Percentiles rank a stretch among this genome's conserved stretches.
phyloP scores from a whole-genome alignment of 2,329 filamentous ascomycete species.

The Neofusicoccum sp. region DNA sequence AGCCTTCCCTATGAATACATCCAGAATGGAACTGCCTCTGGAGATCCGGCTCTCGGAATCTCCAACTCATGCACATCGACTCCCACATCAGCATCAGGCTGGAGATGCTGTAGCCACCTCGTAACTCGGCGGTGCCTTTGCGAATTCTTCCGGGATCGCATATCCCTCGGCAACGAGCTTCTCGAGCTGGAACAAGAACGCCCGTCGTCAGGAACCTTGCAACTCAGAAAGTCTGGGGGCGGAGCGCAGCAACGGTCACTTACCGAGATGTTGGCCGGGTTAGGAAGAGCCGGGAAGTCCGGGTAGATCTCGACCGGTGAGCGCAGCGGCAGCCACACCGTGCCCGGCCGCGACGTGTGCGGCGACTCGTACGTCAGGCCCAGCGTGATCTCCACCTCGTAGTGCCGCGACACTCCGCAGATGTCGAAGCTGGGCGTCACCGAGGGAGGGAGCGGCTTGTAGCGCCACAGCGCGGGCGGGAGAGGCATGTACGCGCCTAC shows the following conservation, averaged over 20 bases:
- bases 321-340: constrained; percentile 2
- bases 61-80: not conserved
- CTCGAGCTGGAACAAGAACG: not conserved
- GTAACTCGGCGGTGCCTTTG: not conserved
- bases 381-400: constrained; percentile 6
- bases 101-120: not conserved
- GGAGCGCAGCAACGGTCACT: not conserved
- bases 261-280: not conserved
- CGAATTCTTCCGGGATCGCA: not conserved
- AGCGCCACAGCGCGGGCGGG: not conserved
- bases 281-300: not conserved
- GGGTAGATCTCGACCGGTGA: not conserved
- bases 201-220: not conserved
- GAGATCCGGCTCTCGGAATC: not conserved
- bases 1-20: not conserved
- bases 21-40: not conserved
- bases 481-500: not conserved
- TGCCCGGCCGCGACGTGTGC: not conserved
- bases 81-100: too few relatives aligned
- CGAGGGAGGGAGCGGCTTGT: not conserved
- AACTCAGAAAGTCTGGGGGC: not conserved
- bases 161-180: not conserved
- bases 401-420: not conserved
- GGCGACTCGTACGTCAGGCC: constrained; percentile 4
- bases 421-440: constrained; percentile 8